Evolutionary conservation across 2,329 filamentous ascomycete species (phyloP), one percentile per base, ranked within the genome.

Genomic region (Colletotrichum ledebouriae): DNA sequence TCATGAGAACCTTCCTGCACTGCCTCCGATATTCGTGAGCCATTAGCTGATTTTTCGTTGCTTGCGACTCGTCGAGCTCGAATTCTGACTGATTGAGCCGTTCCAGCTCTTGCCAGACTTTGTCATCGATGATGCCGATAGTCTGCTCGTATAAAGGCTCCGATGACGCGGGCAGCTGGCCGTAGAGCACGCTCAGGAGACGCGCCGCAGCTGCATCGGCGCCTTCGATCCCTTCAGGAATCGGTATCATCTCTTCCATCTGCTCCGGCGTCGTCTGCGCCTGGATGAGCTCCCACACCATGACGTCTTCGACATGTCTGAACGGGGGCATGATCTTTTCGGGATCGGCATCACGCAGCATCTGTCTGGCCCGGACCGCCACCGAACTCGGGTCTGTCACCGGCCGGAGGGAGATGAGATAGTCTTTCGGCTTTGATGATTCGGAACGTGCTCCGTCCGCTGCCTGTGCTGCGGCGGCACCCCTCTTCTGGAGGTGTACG

Each of bases 331-430:
- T 75, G 1, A 79, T 74, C 0, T 47, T 61, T 1, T 53, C 56
- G 6, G 69, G 62, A 0, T 73, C 67, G n/a, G 75, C 64, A 6
- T 79, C 71, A n/a, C 75, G 71, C 3, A 79, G 75, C 6, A 74
- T 71, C 59, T 82, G 78, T 59, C 81, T 81, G 0, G 79, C 76
- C 6, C 79, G 77, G 3, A 80, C 85, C 2, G 85, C 79, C 11
- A 85, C 72, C 0, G 86, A 87, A 72, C 83, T 84, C 0, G 78
- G 74, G 64, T 88, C 76, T 13, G 72, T 71, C 46, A 87, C 76
- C 1, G 86, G 83, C 7, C 83, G 80, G 12, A 86, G 76, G 6
- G 86, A 87, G 63, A 89, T 81, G 67, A 89, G 79, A 66, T 85
- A 86, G 69, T 86, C 84, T 11, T 59, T 66, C 5, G 71, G 67